A percentile compares a stretch with the other conserved stretches of the same genome.
Conservation (phyloP, 2,329 filamentous ascomycete species). For the Fusarium nelsonii region DNA sequence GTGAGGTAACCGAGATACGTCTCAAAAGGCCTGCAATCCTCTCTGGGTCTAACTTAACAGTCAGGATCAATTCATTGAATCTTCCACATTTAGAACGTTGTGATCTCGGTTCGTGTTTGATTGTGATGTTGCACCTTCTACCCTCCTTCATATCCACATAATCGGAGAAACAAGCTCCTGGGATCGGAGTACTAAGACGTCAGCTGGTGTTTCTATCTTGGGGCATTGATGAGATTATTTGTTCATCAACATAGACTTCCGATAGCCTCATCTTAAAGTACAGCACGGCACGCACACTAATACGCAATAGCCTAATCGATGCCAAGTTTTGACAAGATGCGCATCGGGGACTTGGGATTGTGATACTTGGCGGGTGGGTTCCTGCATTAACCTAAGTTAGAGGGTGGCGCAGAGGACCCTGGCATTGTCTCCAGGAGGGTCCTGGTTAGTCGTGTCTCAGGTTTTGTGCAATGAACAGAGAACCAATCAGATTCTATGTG, state of each 20-base stretch:
- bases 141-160: slow-evolving; percentile 26
- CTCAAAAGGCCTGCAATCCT: slow-evolving; percentile 5
- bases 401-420: slow-evolving; percentile 21
- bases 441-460: slow-evolving; percentile 30
- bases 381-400: slow-evolving; percentile 43
- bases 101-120: slow-evolving; percentile 37
- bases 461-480: slow-evolving; percentile 34
- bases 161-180: slow-evolving; percentile 24
- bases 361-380: slow-evolving; percentile 36
- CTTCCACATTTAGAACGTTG: slow-evolving; percentile 34
- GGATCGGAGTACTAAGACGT: slow-evolving; percentile 19
- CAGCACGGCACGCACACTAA: background rate
- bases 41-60: no score
- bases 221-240: slow-evolving; percentile 20
- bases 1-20: slow-evolving; percentile 30
- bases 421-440: slow-evolving; percentile 4
- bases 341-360: slow-evolving; percentile 13
- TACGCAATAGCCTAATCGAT: slow-evolving; percentile 25
- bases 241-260: slow-evolving; percentile 18
- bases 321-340: slow-evolving; percentile 35
- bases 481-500: slow-evolving; percentile 30
- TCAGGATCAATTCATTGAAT: background rate
- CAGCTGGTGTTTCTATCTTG: slow-evolving; percentile 22
- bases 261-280: slow-evolving; percentile 10
- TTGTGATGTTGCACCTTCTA: slow-evolving; percentile 28